Percentiles rank a stretch among this genome's conserved stretches.
These are phyloP conservation scores for Elsinoe fawcettii DNA, from an alignment of 2,329 filamentous ascomycete genomes.

Conservation along the genomic window DNA sequence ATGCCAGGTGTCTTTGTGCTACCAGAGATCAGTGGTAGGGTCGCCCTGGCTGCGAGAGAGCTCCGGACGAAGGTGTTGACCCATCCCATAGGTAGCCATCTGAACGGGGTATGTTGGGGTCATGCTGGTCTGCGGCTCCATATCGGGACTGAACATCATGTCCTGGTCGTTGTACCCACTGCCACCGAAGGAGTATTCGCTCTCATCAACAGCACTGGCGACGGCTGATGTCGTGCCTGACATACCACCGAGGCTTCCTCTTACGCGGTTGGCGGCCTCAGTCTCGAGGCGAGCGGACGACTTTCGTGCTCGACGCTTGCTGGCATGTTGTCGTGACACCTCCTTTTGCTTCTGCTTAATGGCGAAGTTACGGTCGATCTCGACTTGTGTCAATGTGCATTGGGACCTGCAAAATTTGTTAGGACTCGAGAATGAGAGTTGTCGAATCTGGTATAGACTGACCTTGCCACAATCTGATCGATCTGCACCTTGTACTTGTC, in stretches of 20 bases:
- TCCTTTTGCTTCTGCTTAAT: slow-evolving; percentile 2
- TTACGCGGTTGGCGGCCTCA: slow-evolving; percentile 6
- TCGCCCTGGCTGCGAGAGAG: not conserved
- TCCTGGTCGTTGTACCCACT: not conserved
- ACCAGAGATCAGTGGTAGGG: not conserved
- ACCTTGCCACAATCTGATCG: slow-evolving; percentile 15
- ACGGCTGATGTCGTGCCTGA: not conserved
- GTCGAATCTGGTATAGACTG: slow-evolving; percentile 7
- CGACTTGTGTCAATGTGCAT: not conserved
- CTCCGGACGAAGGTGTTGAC: not conserved
- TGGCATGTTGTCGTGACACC: slow-evolving; percentile 1
- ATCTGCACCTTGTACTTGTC: slow-evolving; percentile 15
- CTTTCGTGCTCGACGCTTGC: slow-evolving; percentile 4
- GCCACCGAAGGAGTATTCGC: slow-evolving; percentile 7
- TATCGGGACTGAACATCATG: slow-evolving; percentile 10
- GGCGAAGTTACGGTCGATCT: not conserved
- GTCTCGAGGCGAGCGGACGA: slow-evolving; percentile 1
- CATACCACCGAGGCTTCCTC: not conserved
- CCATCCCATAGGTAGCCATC: not conserved
- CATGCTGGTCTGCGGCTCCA: not conserved
- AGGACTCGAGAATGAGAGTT: not conserved
- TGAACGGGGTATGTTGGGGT: not conserved
- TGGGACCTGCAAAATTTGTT: slow-evolving; percentile 3
- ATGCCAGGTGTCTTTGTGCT: not conserved
- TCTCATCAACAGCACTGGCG: slow-evolving; percentile 6